Conservation (phyloP, 2,329 filamentous ascomycete species). For the Podosphaera fusca region DNA sequence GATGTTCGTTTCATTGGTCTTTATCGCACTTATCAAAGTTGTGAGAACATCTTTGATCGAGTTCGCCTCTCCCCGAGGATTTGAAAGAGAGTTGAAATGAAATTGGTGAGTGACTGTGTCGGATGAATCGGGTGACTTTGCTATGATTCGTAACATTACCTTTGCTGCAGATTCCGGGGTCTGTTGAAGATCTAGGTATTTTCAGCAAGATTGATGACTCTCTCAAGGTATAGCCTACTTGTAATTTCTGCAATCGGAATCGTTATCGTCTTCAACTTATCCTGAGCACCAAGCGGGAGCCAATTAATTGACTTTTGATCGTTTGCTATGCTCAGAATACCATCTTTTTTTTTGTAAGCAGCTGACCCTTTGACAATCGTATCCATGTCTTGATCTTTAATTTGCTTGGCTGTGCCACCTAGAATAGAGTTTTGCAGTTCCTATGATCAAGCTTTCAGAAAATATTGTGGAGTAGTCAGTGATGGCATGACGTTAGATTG, state of each 20-base stretch:
- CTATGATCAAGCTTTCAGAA: too few relatives aligned
- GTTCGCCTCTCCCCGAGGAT: slow-evolving; percentile 66
- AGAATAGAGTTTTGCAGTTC: too few relatives aligned
- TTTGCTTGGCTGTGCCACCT: background rate
- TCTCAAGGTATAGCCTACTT: slow-evolving; percentile 30
- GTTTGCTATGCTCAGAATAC: slow-evolving; percentile 49
- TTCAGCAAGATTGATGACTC: slow-evolving; percentile 5
- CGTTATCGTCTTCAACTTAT: slow-evolving; percentile 39
- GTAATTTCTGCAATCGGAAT: slow-evolving; percentile 57
- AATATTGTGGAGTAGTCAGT: background rate
- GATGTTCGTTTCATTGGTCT: slow-evolving; percentile 19
- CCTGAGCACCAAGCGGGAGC: slow-evolving; percentile 43
- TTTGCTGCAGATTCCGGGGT: slow-evolving; percentile 73
- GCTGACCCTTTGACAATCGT: slow-evolving; percentile 28
- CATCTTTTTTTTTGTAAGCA: slow-evolving; percentile 91
- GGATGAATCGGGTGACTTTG: slow-evolving; percentile 33
- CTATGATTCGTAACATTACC: slow-evolving; percentile 84
- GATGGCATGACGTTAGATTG: background rate
- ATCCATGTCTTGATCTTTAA: slow-evolving; percentile 20
- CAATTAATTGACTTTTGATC: slow-evolving; percentile 60
- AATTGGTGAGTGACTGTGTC: slow-evolving; percentile 59
- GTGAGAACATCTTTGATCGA: slow-evolving; percentile 64
- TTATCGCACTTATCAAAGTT: slow-evolving; percentile 38
- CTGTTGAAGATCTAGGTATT: slow-evolving; percentile 60
- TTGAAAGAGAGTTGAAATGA: slow-evolving; percentile 56